A percentile compares a stretch with the other conserved stretches of the same genome.
These are phyloP conservation scores for Aspergillus pseudoviridinutans DNA, from an alignment of 2,329 filamentous ascomycete species.

Conservation along the genomic window DNA sequence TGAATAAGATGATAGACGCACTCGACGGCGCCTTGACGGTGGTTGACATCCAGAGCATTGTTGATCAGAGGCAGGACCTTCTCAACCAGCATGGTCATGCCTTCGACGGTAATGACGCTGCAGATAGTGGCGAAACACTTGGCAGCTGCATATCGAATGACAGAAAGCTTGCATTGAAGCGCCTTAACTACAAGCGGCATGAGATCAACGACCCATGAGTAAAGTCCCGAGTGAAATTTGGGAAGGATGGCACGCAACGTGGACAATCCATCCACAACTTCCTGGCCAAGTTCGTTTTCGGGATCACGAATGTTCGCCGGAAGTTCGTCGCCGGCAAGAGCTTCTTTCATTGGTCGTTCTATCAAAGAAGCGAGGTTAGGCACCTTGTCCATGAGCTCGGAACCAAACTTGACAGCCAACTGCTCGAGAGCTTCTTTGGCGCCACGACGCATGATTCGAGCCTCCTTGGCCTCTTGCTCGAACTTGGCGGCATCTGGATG, in stretches of 20 bases:
- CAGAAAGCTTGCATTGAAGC: constrained; percentile 80
- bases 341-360: constrained; percentile 70
- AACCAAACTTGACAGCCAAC: constrained; percentile 73
- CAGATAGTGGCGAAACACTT: constrained; percentile 97
- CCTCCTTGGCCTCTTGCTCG: constrained; percentile 82
- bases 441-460: constrained; percentile 83
- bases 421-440: constrained; percentile 93
- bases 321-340: constrained; percentile 64
- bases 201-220: constrained; percentile 76
- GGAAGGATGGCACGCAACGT: constrained; percentile 88
- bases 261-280: constrained; percentile 90
- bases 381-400: constrained; percentile 72
- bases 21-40: constrained; percentile 90
- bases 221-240: constrained; percentile 72
- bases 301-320: constrained; percentile 70
- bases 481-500: constrained; percentile 88
- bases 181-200: constrained; percentile 84
- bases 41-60: constrained; percentile 82
- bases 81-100: constrained; percentile 93
- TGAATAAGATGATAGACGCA: constrained; percentile 95
- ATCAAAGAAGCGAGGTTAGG: constrained; percentile 79
- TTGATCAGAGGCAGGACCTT: constrained; percentile 87
- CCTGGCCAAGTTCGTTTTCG: constrained; percentile 75
- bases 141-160: constrained; percentile 92
- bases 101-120: constrained; percentile 90